A percentile compares a stretch with the other conserved stretches of the same genome.
phyloP scores from a whole-genome alignment of 805 yeast species.

The Kuraishia ogatae region DNA sequence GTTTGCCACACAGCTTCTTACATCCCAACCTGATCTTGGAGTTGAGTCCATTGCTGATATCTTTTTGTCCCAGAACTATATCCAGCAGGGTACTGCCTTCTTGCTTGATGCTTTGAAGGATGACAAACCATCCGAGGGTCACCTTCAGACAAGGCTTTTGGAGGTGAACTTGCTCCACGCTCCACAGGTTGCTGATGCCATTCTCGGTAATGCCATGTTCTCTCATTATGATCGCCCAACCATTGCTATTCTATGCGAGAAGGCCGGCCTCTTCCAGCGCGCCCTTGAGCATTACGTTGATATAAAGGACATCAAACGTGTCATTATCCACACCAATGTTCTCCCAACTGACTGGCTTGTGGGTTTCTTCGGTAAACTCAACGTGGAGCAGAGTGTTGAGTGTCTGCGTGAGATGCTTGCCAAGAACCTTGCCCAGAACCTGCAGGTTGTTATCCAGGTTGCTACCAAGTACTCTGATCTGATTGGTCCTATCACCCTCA shows the following conservation, averaged over 20 bases:
- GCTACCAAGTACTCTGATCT: constrained; percentile 94
- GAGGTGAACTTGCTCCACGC: constrained; percentile 93
- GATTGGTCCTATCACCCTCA: constrained; percentile 77
- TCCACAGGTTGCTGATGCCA: constrained; percentile 99
- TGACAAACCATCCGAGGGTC: constrained; percentile 91
- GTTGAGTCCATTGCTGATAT: constrained; percentile 87
- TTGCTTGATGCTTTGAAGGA: constrained; percentile 90
- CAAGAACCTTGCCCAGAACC: constrained; percentile 70
- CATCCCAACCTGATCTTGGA: constrained; percentile 56
- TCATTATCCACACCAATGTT: constrained; percentile 76
- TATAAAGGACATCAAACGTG: constrained; percentile 91
- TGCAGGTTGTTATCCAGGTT: constrained; percentile 91
- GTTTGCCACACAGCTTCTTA: constrained; percentile 81
- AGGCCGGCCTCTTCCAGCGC: constrained; percentile 92
- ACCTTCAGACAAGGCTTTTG: constrained; percentile 86
- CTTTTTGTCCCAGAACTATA: constrained; percentile 86
- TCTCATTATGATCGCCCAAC: constrained; percentile 92
- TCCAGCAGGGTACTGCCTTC: constrained; percentile 98
- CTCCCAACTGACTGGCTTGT: constrained; percentile 94
- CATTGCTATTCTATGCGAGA: constrained; percentile 87
- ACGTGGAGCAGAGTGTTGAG: constrained; percentile 86
- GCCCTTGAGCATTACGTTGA: constrained; percentile 96
- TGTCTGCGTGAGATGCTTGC: constrained; percentile 83
- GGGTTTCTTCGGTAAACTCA: constrained; percentile 83
- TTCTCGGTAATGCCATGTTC: constrained; percentile 91